These are phyloP conservation scores for Aspergillus chevalieri DNA, from an alignment of 2,329 filamentous ascomycete species.

Conservation along the genomic window DNA sequence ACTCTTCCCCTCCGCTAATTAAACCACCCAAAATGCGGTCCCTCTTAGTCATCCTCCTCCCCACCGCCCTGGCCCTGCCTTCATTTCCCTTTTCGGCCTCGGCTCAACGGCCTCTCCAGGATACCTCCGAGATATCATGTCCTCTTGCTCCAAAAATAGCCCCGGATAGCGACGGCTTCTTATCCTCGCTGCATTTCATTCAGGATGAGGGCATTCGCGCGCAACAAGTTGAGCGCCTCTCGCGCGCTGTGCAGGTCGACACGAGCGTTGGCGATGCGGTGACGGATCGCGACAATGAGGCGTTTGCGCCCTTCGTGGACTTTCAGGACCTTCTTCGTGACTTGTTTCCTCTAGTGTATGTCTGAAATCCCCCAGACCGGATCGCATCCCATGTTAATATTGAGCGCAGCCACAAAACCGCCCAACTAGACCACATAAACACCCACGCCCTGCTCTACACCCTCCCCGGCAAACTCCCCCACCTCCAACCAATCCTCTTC, in stretches of 20 bases:
- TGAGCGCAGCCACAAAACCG: slow-evolving; percentile 32
- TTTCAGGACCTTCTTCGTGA: slow-evolving; percentile 47
- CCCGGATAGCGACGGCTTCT: slow-evolving; percentile 9
- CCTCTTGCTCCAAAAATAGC: too few species aligned
- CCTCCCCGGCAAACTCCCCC: slow-evolving; percentile 47
- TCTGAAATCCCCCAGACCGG: neutral
- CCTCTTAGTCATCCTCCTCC: too few species aligned
- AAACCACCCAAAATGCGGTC: too few species aligned
- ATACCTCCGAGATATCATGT: slow-evolving; percentile 17
- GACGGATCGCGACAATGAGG: slow-evolving; percentile 48
- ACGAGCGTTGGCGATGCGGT: slow-evolving; percentile 35
- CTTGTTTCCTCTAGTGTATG: slow-evolving; percentile 48
- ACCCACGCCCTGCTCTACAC: slow-evolving; percentile 58
- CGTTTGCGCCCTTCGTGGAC: slow-evolving; percentile 54
- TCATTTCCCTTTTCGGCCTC: slow-evolving; percentile 4
- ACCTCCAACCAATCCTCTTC: slow-evolving; percentile 50
- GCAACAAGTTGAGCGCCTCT: slow-evolving; percentile 46
- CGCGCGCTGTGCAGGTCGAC: slow-evolving; percentile 52
- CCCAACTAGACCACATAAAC: slow-evolving; percentile 52
- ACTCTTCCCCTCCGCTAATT: too few species aligned
- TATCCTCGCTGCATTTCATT: slow-evolving; percentile 23
- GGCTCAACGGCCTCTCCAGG: slow-evolving; percentile 20
- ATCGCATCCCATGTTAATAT: neutral
- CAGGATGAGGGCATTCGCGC: slow-evolving; percentile 21
- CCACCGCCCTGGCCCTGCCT: neutral